These are phyloP conservation scores for Coccinonectria pachysandricola DNA, from an alignment of 2,329 filamentous ascomycete genomes.

Conservation along the genomic window DNA sequence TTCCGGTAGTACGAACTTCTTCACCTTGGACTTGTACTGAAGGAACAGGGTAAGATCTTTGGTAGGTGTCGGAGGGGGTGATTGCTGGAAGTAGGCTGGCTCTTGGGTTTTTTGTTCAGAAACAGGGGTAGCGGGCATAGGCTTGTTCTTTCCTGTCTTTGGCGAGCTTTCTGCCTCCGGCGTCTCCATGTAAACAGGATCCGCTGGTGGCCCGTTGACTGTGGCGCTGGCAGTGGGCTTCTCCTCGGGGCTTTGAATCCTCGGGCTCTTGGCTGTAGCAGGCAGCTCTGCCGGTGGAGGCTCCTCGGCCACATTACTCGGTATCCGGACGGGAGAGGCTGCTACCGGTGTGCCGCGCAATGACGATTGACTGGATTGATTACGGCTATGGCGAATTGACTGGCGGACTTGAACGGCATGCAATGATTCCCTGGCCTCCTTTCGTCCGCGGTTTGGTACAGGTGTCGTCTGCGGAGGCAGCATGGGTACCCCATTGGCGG, in stretches of 20 bases:
- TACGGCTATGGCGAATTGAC: conserved; percentile 38
- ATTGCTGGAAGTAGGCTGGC: conserved; percentile 46
- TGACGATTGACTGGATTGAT: conserved; percentile 34
- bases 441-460: conserved; percentile 71
- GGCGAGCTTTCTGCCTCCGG: conserved; percentile 7
- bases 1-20: conserved; percentile 84
- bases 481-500: conserved; percentile 74
- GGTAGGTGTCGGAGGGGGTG: conserved; percentile 53
- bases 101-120: conserved; percentile 23
- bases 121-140: conserved; percentile 2
- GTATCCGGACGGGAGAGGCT: conserved; percentile 49
- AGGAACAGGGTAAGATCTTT: conserved; percentile 91
- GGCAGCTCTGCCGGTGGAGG: conserved; percentile 16
- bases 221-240: conserved; percentile 50
- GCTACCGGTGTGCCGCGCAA: conserved; percentile 35
- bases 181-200: conserved; percentile 26
- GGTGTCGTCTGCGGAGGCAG: conserved; percentile 75
- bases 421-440: conserved; percentile 74
- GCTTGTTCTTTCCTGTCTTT: conserved; percentile 12
- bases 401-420: conserved; percentile 51
- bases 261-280: conserved; percentile 23
- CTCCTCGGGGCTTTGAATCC: conserved; percentile 54
- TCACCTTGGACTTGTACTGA: conserved; percentile 94
- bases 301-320: conserved; percentile 55
- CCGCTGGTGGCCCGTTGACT: conserved; percentile 45